Conservation (phyloP, 2,329 filamentous ascomycete species). For the Zasmidium angulare region DNA sequence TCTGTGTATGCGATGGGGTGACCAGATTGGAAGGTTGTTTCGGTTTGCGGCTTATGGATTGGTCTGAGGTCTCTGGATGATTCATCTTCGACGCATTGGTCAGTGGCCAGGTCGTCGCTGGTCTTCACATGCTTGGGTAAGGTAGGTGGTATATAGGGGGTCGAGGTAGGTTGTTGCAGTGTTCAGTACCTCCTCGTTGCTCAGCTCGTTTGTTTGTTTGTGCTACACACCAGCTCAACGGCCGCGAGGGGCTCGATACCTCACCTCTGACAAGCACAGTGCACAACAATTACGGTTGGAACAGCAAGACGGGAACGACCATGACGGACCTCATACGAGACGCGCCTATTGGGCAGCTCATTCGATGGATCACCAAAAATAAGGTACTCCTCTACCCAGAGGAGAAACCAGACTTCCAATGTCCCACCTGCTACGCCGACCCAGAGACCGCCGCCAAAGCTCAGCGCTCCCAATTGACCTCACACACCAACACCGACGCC, state of each 20-base stretch:
- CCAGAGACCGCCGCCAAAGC: slow-evolving; percentile 11
- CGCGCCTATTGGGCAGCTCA: slow-evolving; percentile 58
- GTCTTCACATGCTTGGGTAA: background rate
- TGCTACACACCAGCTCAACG: too few species aligned
- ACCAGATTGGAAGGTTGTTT: too few species aligned
- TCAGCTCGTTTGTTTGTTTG: background rate
- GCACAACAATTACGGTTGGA: background rate
- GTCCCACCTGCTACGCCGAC: slow-evolving; percentile 46
- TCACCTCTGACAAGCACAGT: background rate
- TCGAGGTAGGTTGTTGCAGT: background rate
- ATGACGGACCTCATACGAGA: slow-evolving; percentile 49
- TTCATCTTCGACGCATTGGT: background rate
- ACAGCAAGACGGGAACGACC: background rate
- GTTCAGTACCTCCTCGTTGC: background rate
- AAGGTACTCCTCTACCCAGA: slow-evolving; percentile 59
- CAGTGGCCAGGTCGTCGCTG: background rate
- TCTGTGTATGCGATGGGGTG: too few species aligned
- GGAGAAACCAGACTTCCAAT: slow-evolving; percentile 56
- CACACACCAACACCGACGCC: background rate
- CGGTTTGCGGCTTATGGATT: too few species aligned
- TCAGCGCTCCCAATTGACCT: background rate
- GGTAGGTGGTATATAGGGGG: background rate
- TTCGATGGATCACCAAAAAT: slow-evolving; percentile 56
- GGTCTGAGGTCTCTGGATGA: background rate
- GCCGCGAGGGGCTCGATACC: background rate